phyloP scores from a whole-genome alignment of 1,284 basidiomycete species.

The Apiotrichum sp. region DNA sequence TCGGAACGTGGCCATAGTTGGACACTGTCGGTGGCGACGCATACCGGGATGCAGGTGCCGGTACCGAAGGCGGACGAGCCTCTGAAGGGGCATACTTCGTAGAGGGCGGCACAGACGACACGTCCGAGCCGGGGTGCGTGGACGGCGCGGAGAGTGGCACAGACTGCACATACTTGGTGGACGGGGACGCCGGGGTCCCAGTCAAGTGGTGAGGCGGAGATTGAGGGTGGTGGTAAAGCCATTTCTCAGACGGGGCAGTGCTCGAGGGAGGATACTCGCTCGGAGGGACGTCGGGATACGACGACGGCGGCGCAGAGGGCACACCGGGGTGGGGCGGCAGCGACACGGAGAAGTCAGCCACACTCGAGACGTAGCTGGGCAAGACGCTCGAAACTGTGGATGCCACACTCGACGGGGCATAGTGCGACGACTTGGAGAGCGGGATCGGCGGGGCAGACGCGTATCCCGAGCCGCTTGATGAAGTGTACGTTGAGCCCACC shows the following conservation, averaged over 20 bases:
- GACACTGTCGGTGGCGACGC: neutral
- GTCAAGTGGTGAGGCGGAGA: neutral
- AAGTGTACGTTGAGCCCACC: neutral
- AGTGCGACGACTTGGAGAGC: conserved; percentile 11
- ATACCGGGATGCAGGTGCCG: neutral
- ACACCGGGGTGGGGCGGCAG: neutral
- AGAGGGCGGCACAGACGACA: too few species aligned
- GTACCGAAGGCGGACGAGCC: too few species aligned
- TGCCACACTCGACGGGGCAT: neutral
- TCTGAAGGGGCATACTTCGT: neutral
- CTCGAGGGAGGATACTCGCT: neutral
- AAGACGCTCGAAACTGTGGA: neutral
- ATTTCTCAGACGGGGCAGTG: neutral
- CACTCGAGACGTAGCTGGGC: neutral
- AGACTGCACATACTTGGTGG: neutral
- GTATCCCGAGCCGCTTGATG: neutral
- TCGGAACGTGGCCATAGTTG: neutral
- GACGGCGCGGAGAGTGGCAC: too few species aligned
- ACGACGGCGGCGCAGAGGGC: neutral
- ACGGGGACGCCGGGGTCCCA: neutral
- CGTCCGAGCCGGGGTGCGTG: too few species aligned
- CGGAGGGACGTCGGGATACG: neutral
- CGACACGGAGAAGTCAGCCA: conserved; percentile 48
- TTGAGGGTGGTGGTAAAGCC: neutral
- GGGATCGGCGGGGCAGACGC: conserved; percentile 22